phyloP scores from a whole-genome alignment of 805 yeast genomes.

The Saccharomycopsis schoenii region DNA sequence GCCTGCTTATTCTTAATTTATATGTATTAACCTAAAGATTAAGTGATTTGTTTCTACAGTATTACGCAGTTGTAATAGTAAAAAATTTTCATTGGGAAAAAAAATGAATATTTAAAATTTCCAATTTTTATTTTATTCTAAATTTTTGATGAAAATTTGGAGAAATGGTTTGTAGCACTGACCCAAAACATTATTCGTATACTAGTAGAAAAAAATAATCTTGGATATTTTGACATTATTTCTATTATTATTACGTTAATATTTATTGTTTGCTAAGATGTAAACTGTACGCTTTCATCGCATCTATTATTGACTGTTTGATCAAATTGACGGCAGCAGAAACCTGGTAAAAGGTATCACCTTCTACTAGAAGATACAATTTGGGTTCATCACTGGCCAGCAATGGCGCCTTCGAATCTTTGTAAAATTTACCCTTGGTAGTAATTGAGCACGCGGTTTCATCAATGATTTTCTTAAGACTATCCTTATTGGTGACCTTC shows the following conservation, averaged over 20 bases:
- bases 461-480: constrained; percentile 54
- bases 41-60: background rate
- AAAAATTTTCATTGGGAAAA: background rate
- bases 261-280: background rate
- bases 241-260: background rate
- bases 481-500: constrained; percentile 62
- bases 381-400: constrained; percentile 57
- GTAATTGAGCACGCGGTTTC: constrained; percentile 70
- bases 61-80: too few species aligned
- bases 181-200: background rate
- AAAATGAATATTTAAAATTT: background rate
- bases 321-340: constrained; percentile 13
- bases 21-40: background rate
- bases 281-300: constrained; percentile 3
- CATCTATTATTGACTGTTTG: constrained; percentile 14
- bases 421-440: constrained; percentile 68
- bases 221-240: background rate
- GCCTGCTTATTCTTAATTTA: background rate
- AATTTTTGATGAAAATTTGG: too few species aligned
- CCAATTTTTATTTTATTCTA: background rate
- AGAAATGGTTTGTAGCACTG: background rate
- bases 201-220: background rate
- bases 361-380: constrained; percentile 70
- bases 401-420: constrained; percentile 42
- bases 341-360: constrained; percentile 29